A percentile compares a stretch with the other conserved stretches of the same genome.
Evolutionary conservation across 2,329 filamentous ascomycete genomes (phyloP).

Genomic region (Ascochyta pisi): DNA sequence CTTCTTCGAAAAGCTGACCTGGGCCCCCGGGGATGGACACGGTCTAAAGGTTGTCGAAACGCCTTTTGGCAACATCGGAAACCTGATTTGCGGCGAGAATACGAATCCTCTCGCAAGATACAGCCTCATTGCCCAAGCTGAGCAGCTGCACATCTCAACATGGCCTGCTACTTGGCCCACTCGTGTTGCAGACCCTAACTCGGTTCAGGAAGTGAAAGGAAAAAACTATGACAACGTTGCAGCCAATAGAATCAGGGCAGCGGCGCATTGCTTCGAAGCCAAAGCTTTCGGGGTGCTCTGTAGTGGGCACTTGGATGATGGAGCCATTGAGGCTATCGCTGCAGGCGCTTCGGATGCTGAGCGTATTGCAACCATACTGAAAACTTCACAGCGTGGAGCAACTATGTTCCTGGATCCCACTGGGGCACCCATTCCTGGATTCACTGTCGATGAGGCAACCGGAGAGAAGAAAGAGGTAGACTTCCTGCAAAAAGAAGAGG

Average conservation of each 20-base stretch:
- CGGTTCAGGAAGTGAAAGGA: slow-evolving; percentile 4
- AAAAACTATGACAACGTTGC: slow-evolving; percentile 62
- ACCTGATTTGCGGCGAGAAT: slow-evolving; percentile 64
- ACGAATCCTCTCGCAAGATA: slow-evolving; percentile 64
- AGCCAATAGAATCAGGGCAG: slow-evolving; percentile 60
- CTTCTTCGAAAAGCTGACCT: slow-evolving; percentile 64
- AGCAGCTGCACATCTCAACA: slow-evolving; percentile 62
- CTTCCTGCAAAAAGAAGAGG: slow-evolving; percentile 56
- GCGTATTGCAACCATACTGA: slow-evolving; percentile 43
- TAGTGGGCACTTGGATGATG: slow-evolving; percentile 52
- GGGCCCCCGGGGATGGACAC: slow-evolving; percentile 60
- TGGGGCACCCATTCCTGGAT: slow-evolving; percentile 51
- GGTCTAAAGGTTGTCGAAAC: slow-evolving; percentile 59
- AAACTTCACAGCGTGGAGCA: slow-evolving; percentile 52
- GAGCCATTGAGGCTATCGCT: slow-evolving; percentile 48
- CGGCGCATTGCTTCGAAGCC: slow-evolving; percentile 65
- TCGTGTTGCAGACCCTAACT: slow-evolving; percentile 22
- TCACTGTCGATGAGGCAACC: slow-evolving; percentile 39
- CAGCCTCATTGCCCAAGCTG: slow-evolving; percentile 60
- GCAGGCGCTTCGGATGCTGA: slow-evolving; percentile 38
- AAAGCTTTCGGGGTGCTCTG: slow-evolving; percentile 64
- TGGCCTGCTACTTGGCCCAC: slow-evolving; percentile 66
- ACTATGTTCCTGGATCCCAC: slow-evolving; percentile 62
- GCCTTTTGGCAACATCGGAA: slow-evolving; percentile 56
- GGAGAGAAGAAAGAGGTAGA: slow-evolving; percentile 37